A percentile compares a stretch with the other conserved stretches of the same genome.
These are phyloP conservation scores for Dalbergia cochinchinensis DNA, from an alignment of 306 rosid species.

Conservation along the genomic window DNA sequence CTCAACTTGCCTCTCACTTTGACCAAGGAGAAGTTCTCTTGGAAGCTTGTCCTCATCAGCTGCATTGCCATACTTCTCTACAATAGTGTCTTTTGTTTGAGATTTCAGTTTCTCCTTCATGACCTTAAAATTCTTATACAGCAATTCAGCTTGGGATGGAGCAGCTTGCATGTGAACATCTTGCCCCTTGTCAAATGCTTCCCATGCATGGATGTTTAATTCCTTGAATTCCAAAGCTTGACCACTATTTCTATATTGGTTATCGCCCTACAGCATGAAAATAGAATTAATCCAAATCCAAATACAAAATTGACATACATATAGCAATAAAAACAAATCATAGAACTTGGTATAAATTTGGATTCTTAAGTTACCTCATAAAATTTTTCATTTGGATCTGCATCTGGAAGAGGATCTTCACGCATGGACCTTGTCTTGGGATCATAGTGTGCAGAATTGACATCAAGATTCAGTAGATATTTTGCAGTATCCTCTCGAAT, in stretches of 20 bases:
- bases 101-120: constrained; percentile 60
- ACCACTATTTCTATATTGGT: constrained; percentile 57
- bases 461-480: constrained; percentile 70
- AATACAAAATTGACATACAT: constrained; percentile 16
- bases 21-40: constrained; percentile 64
- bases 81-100: constrained; percentile 62
- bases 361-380: constrained; percentile 49
- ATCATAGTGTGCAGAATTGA: constrained; percentile 66
- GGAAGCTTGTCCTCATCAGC: constrained; percentile 59
- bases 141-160: constrained; percentile 72
- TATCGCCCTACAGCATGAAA: constrained; percentile 55
- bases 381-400: constrained; percentile 69
- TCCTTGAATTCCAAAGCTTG: constrained; percentile 72
- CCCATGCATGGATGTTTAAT: constrained; percentile 68
- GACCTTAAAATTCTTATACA: constrained; percentile 62
- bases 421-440: constrained; percentile 72
- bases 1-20: constrained; percentile 63
- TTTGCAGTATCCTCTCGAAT: constrained; percentile 75
- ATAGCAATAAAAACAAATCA: neutral
- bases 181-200: constrained; percentile 70
- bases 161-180: constrained; percentile 68
- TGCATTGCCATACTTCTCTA: constrained; percentile 70
- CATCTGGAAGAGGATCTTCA: constrained; percentile 74
- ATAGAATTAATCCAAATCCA: neutral
- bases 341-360: neutral